Evolutionary conservation across 2,329 filamentous ascomycete genomes (phyloP).

Genomic region (Exophiala sideris): DNA sequence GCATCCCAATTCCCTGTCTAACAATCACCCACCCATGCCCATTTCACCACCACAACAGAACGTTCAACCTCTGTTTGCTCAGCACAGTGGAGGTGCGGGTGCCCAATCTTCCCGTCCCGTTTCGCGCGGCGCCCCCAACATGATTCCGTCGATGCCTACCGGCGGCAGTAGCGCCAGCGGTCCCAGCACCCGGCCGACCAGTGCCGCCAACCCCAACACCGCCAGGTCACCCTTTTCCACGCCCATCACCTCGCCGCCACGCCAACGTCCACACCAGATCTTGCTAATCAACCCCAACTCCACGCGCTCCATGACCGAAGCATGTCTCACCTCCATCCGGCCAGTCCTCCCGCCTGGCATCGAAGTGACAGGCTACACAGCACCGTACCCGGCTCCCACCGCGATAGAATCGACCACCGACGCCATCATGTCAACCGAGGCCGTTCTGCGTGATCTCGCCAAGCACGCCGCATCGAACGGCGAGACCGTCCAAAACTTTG

Average conservation of each 20-base stretch:
- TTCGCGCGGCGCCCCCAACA: conserved; percentile 15
- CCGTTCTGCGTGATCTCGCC: conserved; percentile 45
- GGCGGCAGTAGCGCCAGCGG: conserved; percentile 3
- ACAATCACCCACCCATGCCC: conserved; percentile 17
- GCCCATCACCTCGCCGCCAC: conserved; percentile 24
- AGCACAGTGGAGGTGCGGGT: conserved; percentile 21
- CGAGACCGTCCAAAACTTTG: conserved; percentile 36
- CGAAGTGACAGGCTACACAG: conserved; percentile 50
- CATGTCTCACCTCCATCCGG: conserved; percentile 44
- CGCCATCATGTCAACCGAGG: conserved; percentile 49
- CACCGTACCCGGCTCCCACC: conserved; percentile 47
- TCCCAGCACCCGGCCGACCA: conserved; percentile 19
- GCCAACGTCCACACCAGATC: conserved; percentile 32
- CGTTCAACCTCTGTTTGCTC: conserved; percentile 25
- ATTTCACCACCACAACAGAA: conserved; percentile 17
- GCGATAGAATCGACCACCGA: conserved; percentile 53
- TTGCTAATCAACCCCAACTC: conserved; percentile 51
- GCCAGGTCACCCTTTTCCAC: conserved; percentile 27
- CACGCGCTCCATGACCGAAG: conserved; percentile 46
- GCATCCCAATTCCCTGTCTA: conserved; percentile 19
- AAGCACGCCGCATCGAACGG: conserved; percentile 38
- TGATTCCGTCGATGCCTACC: conserved; percentile 11
- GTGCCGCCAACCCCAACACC: background rate
- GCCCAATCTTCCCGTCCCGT: conserved; percentile 23
- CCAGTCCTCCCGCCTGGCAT: conserved; percentile 47